A percentile compares a stretch with the other conserved stretches of the same genome.
phyloP scores from a whole-genome alignment of 2,329 filamentous ascomycete genomes.

The Nemania sp. region DNA sequence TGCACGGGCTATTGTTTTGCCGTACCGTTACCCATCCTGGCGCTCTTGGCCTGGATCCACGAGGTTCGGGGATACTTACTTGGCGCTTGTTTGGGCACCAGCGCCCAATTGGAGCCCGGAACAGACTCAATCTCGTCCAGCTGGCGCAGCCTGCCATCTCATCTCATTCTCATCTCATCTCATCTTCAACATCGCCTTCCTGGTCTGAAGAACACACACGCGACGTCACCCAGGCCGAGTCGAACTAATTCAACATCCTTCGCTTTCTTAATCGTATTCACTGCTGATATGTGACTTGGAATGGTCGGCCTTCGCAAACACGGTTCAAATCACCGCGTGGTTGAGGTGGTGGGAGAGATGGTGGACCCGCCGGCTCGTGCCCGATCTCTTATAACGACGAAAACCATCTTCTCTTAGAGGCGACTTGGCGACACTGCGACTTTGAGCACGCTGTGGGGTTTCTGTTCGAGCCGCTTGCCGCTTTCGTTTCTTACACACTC shows the following conservation, averaged over 20 bases:
- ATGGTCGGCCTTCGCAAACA: conserved; percentile 13
- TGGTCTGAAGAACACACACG: conserved; percentile 15
- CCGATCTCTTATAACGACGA: conserved; percentile 27
- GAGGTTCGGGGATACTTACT: conserved; percentile 16
- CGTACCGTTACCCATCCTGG: conserved; percentile 18
- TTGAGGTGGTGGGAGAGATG: conserved; percentile 26
- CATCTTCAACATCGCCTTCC: conserved; percentile 17
- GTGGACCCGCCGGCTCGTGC: conserved; percentile 26
- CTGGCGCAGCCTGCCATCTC: conserved; percentile 29
- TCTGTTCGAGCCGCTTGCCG: conserved; percentile 2
- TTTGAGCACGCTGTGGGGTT: not conserved
- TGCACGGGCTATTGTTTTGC: conserved; percentile 25
- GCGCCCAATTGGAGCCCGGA: conserved; percentile 30
- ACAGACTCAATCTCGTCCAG: conserved; percentile 21
- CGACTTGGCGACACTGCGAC: conserved; percentile 1
- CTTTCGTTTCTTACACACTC: not conserved
- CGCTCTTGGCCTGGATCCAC: conserved; percentile 9
- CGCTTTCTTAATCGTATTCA: conserved; percentile 1
- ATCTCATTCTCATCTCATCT: conserved; percentile 32
- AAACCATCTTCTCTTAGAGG: conserved; percentile 1
- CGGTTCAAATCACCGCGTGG: conserved; percentile 21
- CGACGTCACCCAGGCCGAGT: conserved; percentile 8
- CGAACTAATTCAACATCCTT: not conserved
- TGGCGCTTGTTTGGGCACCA: conserved; percentile 28
- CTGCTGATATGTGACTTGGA: conserved; percentile 22